Evolutionary conservation across 2,329 filamentous ascomycete genomes (phyloP).

Genomic region (Apiospora phragmitis): DNA sequence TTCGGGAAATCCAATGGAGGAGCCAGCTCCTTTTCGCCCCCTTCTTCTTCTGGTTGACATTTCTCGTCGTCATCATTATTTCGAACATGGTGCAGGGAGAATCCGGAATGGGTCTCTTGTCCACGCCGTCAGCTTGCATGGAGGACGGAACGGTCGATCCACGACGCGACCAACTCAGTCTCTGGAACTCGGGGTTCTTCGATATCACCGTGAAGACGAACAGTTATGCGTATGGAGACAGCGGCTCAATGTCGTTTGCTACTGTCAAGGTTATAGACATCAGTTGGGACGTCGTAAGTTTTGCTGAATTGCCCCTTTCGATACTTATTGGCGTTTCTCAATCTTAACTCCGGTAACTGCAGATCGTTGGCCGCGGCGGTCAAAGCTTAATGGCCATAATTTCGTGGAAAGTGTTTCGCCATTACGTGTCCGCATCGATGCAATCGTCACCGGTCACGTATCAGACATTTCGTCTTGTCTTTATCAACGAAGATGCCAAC

Average conservation of each 20-base stretch:
- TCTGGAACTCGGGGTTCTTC: background rate
- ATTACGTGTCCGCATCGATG: conserved; percentile 28
- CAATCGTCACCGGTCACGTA: conserved; percentile 27
- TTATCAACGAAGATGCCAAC: conserved; percentile 18
- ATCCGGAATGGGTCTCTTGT: background rate
- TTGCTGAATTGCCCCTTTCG: too few relatives aligned
- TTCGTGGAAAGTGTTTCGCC: conserved; percentile 29
- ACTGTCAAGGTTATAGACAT: background rate
- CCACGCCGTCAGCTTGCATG: background rate
- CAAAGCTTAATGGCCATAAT: conserved; percentile 27
- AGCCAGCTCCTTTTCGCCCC: background rate
- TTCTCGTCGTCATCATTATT: background rate
- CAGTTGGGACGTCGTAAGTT: background rate
- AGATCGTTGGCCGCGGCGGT: conserved; percentile 30
- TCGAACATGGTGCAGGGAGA: background rate
- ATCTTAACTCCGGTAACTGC: too few relatives aligned
- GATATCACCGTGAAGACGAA: background rate
- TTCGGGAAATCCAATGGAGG: background rate
- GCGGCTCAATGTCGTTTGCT: background rate
- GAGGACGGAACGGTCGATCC: background rate
- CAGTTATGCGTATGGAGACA: background rate
- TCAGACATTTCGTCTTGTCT: conserved; percentile 25
- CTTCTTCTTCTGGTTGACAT: background rate
- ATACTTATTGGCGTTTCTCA: too few relatives aligned
- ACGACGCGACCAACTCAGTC: background rate